Evolutionary conservation across 169 alveolate species (phyloP), one percentile per base, ranked within the genome.

Genomic region (Eimeria maxima): DNA sequence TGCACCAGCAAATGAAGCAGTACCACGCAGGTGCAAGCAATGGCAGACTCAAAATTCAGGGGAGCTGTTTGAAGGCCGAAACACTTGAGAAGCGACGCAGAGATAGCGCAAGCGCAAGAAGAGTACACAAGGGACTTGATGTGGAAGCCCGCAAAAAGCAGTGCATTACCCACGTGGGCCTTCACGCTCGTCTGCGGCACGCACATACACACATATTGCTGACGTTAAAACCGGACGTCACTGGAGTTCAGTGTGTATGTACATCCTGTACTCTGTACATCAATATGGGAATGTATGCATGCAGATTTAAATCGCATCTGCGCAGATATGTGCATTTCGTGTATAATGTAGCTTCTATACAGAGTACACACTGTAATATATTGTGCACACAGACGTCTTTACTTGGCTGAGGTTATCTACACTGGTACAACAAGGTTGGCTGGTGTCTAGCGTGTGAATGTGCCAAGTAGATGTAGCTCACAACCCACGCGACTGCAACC

Each of bases 91-190:
- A 87, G 80, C 24, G 93, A 83, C 45, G 81, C 78, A 60, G 93
- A 47, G 65, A 44, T 47, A 11, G 93, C 93, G 44, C 93, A 87
- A 11, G 83, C 83, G 14, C 44, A 44, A 44, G 93, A 57, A 20
- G 93, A 87, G 33, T 60, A 87, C 65, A 63, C 27, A 16, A 87
- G 29, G 10, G 93, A 33, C 65, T 87, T 47, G 65, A 63, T 11
- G 63, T 87, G 93, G 44, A 71, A 60, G 22, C 93, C 83, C 65
- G 33, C 81, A 24, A 60, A 87, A 1, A 87, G 63, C 45, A 87
- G 33, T 24, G 93, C 93, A 29, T 87, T 87, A 38, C 93, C 81
- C 65, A 87, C 93, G 29, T 27, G 93, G 44, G 93, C 93, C 16
- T 71, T 33, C 81, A 69, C 47, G 65, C 81, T 87, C 60, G 81